Percentiles rank a stretch among this genome's conserved stretches.
Conservation (phyloP, 495 filamentous ascomycete species). For the Monascus purpureus region DNA sequence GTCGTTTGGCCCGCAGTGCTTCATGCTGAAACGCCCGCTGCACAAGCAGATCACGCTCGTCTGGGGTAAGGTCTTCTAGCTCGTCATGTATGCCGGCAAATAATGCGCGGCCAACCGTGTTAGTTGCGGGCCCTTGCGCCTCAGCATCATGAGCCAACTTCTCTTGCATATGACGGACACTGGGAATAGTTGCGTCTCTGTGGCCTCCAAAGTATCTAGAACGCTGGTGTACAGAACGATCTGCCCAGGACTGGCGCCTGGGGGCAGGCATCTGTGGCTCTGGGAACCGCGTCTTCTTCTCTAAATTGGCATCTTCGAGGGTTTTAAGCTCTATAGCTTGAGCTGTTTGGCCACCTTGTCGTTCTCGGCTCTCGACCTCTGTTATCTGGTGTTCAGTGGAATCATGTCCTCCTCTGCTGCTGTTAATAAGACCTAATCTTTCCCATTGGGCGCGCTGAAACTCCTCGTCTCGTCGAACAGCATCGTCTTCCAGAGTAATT, state of each 20-base stretch:
- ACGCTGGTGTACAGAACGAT: constrained; percentile 23
- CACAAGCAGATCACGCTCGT: constrained; percentile 77
- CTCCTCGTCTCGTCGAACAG: constrained; percentile 73
- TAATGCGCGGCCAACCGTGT: constrained; percentile 55
- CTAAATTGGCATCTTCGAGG: constrained; percentile 22
- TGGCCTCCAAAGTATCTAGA: constrained; percentile 27
- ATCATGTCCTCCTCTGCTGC: constrained; percentile 13
- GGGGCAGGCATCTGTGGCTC: constrained; percentile 3
- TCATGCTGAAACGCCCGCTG: constrained; percentile 84
- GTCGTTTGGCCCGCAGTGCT: constrained; percentile 70
- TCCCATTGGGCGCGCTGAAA: constrained; percentile 67
- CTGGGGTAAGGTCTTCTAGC: constrained; percentile 85
- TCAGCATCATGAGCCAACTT: constrained; percentile 42
- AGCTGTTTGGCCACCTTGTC: constrained; percentile 20
- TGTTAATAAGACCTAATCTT: constrained; percentile 28
- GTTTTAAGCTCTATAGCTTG: constrained; percentile 49
- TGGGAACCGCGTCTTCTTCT: constrained; percentile 7
- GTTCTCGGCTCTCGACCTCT: constrained; percentile 21
- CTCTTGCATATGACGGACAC: constrained; percentile 20
- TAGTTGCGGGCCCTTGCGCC: constrained; percentile 41
- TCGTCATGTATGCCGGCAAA: constrained; percentile 82
- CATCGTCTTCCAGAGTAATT: constrained; percentile 91
- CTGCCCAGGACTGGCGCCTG: constrained; percentile 27
- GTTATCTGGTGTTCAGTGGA: constrained; percentile 34
- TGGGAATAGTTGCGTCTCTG: constrained; percentile 16